phyloP scores from a whole-genome alignment of 257 asterid species.

The Nicotiana knightiana region DNA sequence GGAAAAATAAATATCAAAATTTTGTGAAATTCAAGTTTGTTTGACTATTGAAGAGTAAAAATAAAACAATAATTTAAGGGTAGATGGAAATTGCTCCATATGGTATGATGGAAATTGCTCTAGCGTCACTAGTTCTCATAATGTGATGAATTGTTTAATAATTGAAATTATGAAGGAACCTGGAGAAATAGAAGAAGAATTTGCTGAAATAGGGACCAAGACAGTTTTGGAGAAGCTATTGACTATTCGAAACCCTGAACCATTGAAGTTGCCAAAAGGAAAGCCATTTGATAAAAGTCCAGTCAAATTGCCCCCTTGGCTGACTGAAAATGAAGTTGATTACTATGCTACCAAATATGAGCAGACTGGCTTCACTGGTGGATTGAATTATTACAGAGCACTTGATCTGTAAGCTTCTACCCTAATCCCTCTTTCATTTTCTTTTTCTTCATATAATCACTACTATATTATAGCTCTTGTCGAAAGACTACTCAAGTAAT shows the following conservation, averaged over 20 bases:
- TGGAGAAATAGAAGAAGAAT: constrained; percentile 70
- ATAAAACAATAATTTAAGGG: background rate
- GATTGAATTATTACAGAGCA: constrained; percentile 69
- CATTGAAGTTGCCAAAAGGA: constrained; percentile 49
- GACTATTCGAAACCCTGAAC: constrained; percentile 41
- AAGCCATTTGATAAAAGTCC: constrained; percentile 33
- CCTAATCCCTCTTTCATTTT: background rate
- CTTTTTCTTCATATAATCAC: background rate
- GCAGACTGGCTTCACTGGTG: constrained; percentile 73
- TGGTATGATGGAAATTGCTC: background rate
- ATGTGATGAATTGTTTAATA: background rate
- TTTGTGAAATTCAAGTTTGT: background rate
- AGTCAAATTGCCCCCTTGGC: constrained; percentile 40
- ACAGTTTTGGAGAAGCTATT: constrained; percentile 42
- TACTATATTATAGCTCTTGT: background rate
- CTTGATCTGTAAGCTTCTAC: constrained; percentile 30
- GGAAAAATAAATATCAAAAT: too few relatives aligned
- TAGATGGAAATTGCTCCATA: background rate
- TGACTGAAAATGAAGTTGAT: constrained; percentile 55
- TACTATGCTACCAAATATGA: constrained; percentile 48
- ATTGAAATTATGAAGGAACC: constrained; percentile 45
- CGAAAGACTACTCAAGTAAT: too few relatives aligned
- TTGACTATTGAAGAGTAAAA: background rate
- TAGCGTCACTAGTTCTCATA: background rate
- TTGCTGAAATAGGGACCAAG: constrained; percentile 44